Base-by-base conservation (phyloP, 2,329 filamentous ascomycete genomes). In the Penicillium sp. region DNA sequence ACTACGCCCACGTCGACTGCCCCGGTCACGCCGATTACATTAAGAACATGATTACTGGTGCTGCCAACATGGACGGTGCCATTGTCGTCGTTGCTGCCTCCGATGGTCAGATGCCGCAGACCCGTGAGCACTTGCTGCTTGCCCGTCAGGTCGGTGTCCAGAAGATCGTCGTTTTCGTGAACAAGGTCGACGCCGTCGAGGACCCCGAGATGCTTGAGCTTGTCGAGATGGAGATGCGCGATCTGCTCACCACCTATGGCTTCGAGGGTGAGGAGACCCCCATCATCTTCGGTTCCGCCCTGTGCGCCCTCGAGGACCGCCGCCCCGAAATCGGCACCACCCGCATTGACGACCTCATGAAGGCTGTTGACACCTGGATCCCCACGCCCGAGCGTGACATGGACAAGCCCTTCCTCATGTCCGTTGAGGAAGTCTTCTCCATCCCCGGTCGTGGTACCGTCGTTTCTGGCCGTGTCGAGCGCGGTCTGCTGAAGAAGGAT, bases 21-120 rank as follows among this genome's bases (percentile, higher is more conserved):
- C 93, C 93, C 49, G 93, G 93, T 75, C 93, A 98, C 85, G 93
- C 93, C 75, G 93, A 98, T 89, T 98, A 98, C 81, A 97, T 98
- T 79, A 98, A 98, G 84, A 98, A 98, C 85, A 98, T 98, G 93
- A 98, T 98, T 73, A 98, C 93, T 60, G 93, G 93, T 84, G 90
- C 93, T 55, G 91, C 94, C 65, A 95, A 89, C 79, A 98, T 98
- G 93, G 93, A 98, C 65, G 93, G 93, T 65, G 91, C 93, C 65
- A 91, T 98, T 69, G 96, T 98, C 65, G 93, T 98, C 59, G 94
- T 98, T 63, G 94, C 94, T 62, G 93, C 93, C 61, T 95, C 89
- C 29, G 93, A 98, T 70, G 93, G 93, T 69, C 94, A 98, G 78
- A 98, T 98, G 93, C 93, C 93, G 65, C 94, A 98, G 82, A 98